These are phyloP conservation scores for Penicillium hordei DNA, from an alignment of 2,329 filamentous ascomycete genomes.

Conservation along the genomic window DNA sequence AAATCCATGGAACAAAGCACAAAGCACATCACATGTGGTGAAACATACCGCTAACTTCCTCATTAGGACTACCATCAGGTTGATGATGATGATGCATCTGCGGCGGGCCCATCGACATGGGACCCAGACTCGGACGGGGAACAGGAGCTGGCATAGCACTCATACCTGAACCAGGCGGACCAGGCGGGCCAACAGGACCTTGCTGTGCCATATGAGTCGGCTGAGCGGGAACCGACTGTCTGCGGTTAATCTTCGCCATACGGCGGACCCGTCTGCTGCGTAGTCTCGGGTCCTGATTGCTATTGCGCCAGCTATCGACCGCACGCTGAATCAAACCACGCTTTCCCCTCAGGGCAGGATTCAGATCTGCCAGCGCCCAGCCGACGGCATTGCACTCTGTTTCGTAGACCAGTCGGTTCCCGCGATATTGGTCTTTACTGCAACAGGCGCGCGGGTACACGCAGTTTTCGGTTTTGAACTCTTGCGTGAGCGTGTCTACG, in stretches of 20 bases:
- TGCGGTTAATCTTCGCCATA: constrained; percentile 92
- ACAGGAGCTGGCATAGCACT: constrained; percentile 53
- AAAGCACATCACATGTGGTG: constrained; percentile 73
- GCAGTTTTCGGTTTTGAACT: constrained; percentile 98
- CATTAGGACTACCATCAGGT: constrained; percentile 62
- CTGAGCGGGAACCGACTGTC: constrained; percentile 66
- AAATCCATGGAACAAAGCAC: constrained; percentile 12
- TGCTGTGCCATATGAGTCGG: constrained; percentile 52
- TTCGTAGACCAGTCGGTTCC: constrained; percentile 93
- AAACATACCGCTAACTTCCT: constrained; percentile 96
- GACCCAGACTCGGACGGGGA: constrained; percentile 43
- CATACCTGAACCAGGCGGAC: constrained; percentile 57
- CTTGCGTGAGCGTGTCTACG: constrained; percentile 75
- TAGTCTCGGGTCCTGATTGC: constrained; percentile 90
- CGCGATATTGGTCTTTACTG: constrained; percentile 91
- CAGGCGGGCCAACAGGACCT: neutral
- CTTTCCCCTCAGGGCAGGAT: constrained; percentile 87
- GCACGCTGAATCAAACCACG: constrained; percentile 93
- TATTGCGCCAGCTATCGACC: constrained; percentile 98
- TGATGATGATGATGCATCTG: constrained; percentile 72
- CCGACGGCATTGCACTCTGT: constrained; percentile 99
- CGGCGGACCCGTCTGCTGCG: constrained; percentile 87
- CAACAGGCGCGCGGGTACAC: constrained; percentile 96
- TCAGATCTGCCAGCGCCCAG: constrained; percentile 95
- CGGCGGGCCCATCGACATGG: constrained; percentile 67